A percentile compares a stretch with the other conserved stretches of the same genome.
Evolutionary conservation across 1,284 basidiomycete genomes (phyloP).

Genomic region (Cutaneotrichosporon arboriforme): DNA sequence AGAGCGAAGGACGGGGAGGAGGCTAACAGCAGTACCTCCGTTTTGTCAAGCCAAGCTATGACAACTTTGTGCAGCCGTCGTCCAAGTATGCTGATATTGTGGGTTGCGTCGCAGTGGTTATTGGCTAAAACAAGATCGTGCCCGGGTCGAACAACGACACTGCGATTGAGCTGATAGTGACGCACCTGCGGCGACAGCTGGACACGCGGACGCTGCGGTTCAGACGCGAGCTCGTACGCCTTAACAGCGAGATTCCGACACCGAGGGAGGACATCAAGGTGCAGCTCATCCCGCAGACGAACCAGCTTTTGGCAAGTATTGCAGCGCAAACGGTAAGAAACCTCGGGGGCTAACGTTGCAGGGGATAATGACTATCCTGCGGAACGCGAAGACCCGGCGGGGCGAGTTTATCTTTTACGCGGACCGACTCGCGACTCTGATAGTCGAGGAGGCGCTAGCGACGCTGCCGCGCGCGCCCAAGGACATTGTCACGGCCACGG

Average conservation of each 20-base stretch:
- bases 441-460: slow-evolving; percentile 79
- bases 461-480: slow-evolving; percentile 67
- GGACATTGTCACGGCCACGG: slow-evolving; percentile 64
- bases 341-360: slow-evolving; percentile 45
- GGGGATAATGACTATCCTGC: slow-evolving; percentile 83
- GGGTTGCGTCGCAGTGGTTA: slow-evolving; percentile 26
- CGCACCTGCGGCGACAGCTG: slow-evolving; percentile 80
- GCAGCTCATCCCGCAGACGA: slow-evolving; percentile 68
- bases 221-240: slow-evolving; percentile 58
- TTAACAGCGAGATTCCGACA: slow-evolving; percentile 15
- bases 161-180: slow-evolving; percentile 87
- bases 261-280: slow-evolving; percentile 24
- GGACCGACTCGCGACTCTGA: slow-evolving; percentile 75
- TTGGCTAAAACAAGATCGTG: slow-evolving; percentile 65
- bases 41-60: slow-evolving; percentile 88
- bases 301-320: slow-evolving; percentile 66
- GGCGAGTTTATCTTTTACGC: slow-evolving; percentile 65
- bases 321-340: too few relatives aligned
- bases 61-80: slow-evolving; percentile 89
- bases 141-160: slow-evolving; percentile 74
- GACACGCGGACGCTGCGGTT: slow-evolving; percentile 69
- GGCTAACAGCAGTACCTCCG: slow-evolving; percentile 56
- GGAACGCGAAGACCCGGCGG: slow-evolving; percentile 62
- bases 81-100: slow-evolving; percentile 83
- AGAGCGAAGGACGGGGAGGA: not conserved